Conservation (phyloP, 441 rosid genomes). For the Syzygium syzygioides region DNA sequence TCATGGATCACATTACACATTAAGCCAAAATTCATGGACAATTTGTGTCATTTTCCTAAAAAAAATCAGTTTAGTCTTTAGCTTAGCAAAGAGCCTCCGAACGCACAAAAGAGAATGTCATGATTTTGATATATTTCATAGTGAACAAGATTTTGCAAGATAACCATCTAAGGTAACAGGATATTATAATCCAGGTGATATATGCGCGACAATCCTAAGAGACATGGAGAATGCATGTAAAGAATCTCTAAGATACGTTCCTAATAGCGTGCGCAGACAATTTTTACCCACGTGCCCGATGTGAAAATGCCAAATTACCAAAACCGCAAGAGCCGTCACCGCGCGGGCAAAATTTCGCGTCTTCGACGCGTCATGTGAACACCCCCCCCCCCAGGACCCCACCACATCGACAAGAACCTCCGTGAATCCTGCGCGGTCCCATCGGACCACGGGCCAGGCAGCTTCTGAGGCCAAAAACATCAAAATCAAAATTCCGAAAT, state of each 20-base stretch:
- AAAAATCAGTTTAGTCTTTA: fast-evolving
- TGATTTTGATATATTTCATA: background rate
- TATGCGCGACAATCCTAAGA: background rate
- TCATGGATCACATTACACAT: no score
- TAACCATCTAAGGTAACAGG: background rate
- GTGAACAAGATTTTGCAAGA: background rate
- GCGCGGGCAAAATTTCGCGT: background rate
- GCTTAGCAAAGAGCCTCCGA: background rate
- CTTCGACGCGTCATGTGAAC: background rate
- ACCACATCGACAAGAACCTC: background rate
- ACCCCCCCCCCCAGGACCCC: background rate
- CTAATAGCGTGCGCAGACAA: background rate
- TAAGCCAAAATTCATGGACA: no score
- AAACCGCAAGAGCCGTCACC: background rate
- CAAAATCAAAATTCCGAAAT: background rate
- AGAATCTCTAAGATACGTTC: background rate
- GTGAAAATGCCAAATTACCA: no score
- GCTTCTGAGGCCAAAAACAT: background rate
- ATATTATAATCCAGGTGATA: background rate
- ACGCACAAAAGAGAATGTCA: background rate
- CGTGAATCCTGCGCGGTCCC: background rate
- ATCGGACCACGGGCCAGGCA: background rate
- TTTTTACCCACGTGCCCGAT: background rate
- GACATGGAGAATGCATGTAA: background rate
- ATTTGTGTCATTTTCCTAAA: no score